These are phyloP conservation scores for Mallotus japonicus DNA, from an alignment of 441 rosid species.

Conservation along the genomic window DNA sequence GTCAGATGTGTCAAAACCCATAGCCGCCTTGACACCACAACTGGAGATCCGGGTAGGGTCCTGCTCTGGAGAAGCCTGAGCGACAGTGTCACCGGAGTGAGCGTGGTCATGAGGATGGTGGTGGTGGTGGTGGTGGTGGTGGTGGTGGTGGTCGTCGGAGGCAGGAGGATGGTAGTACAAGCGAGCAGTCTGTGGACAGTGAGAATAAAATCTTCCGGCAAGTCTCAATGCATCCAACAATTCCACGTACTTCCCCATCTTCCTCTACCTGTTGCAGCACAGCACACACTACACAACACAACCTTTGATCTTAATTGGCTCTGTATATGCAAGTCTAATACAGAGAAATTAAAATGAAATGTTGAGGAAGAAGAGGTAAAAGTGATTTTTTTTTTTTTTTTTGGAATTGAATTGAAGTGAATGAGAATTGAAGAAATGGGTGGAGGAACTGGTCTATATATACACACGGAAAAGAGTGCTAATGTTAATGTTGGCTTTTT, in stretches of 20 bases:
- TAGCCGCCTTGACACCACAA: slow-evolving; percentile 23
- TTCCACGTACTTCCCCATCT: slow-evolving; percentile 47
- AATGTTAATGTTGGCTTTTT: too few relatives aligned
- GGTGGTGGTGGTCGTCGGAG: too few relatives aligned
- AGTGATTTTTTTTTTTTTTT: too few relatives aligned
- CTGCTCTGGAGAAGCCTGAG: slow-evolving; percentile 3
- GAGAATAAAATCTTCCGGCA: slow-evolving; percentile 52
- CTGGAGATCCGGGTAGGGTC: slow-evolving; percentile 13
- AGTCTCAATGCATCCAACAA: slow-evolving; percentile 46
- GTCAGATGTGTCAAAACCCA: slow-evolving; percentile 22
- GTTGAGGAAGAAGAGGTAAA: too few relatives aligned
- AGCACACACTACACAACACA: too few relatives aligned
- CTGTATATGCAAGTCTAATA: not conserved
- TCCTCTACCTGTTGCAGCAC: not conserved
- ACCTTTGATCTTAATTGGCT: too few relatives aligned
- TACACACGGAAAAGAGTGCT: too few relatives aligned
- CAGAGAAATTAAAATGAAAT: too few relatives aligned
- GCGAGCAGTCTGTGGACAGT: slow-evolving; percentile 61
- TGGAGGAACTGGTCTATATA: too few relatives aligned
- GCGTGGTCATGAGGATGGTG: not conserved
- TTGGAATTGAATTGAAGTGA: too few relatives aligned
- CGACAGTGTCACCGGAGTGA: slow-evolving; percentile 9
- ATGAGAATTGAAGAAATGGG: too few relatives aligned
- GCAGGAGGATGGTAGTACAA: slow-evolving; percentile 45
- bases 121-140: too few relatives aligned